Conservation (phyloP, 495 filamentous ascomycete species). For the Neurospora discreta region DNA sequence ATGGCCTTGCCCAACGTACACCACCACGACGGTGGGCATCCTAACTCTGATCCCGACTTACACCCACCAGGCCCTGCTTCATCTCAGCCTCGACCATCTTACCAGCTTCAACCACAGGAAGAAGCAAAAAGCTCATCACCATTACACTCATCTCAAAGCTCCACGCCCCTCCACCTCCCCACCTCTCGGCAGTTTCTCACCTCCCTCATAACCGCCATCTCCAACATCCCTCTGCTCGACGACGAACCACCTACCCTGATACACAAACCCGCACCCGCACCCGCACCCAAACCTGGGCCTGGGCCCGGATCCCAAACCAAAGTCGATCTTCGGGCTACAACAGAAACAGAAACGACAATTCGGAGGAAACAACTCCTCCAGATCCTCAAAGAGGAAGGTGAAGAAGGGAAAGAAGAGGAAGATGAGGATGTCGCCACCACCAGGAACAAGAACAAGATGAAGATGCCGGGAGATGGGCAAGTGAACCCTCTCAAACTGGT, state of each 20-base stretch:
- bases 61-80: neutral
- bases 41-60: neutral
- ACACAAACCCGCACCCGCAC: too few species aligned
- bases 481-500: slow-evolving; percentile 31
- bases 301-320: too few species aligned
- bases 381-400: neutral
- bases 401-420: neutral
- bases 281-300: too few species aligned
- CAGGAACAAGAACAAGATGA: too few species aligned
- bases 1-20: neutral
- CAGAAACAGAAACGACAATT: neutral
- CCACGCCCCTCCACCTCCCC: slow-evolving; percentile 14
- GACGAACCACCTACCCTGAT: neutral
- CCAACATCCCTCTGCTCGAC: slow-evolving; percentile 21
- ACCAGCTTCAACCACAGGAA: neutral
- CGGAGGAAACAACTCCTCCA: neutral
- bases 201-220: slow-evolving; percentile 32
- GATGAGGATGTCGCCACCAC: too few species aligned
- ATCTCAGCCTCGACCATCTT: neutral
- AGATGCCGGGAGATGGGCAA: neutral
- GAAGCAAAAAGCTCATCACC: neutral
- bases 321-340: too few species aligned
- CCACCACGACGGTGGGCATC: neutral
- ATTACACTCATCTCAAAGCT: slow-evolving; percentile 1
- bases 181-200: slow-evolving; percentile 32